Evolutionary conservation across 2,329 filamentous ascomycete genomes (phyloP).

Genomic region (Orbilia blumenaviensis): DNA sequence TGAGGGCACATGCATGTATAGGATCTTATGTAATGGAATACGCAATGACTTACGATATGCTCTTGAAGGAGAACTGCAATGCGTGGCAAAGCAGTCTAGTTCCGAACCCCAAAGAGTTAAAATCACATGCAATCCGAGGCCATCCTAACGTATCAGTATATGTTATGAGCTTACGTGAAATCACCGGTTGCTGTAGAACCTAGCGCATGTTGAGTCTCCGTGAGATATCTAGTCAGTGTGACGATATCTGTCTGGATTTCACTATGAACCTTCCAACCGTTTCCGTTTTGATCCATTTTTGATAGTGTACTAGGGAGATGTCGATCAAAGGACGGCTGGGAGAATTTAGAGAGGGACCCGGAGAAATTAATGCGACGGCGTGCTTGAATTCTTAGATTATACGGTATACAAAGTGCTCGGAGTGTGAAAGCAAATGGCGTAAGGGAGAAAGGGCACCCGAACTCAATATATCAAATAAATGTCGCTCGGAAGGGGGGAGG

Average conservation of each 20-base stretch:
- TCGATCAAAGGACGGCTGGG: no score
- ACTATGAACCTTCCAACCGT: conserved; percentile 69
- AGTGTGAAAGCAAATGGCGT: no score
- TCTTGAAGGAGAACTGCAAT: conserved; percentile 99
- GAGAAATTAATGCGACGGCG: no score
- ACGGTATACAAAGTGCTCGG: no score
- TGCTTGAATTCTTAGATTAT: no score
- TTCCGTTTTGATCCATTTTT: conserved; percentile 60
- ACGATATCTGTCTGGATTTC: conserved; percentile 94
- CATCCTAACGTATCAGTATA: neutral
- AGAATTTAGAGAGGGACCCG: no score
- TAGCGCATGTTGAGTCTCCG: conserved; percentile 94
- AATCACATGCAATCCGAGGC: neutral
- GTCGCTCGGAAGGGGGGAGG: neutral
- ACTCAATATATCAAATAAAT: conserved; percentile 4
- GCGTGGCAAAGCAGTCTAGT: conserved; percentile 90
- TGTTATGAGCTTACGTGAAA: conserved; percentile 78
- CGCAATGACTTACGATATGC: conserved; percentile 74
- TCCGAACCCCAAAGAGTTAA: neutral
- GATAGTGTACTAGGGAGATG: no score
- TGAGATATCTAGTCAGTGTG: conserved; percentile 93
- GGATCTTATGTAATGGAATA: no score
- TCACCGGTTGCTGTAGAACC: conserved; percentile 78
- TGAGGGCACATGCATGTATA: no score
- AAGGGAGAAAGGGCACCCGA: neutral